Base-by-base conservation (phyloP, 768 basidiomycete genomes). In the Podaxis sp. region DNA sequence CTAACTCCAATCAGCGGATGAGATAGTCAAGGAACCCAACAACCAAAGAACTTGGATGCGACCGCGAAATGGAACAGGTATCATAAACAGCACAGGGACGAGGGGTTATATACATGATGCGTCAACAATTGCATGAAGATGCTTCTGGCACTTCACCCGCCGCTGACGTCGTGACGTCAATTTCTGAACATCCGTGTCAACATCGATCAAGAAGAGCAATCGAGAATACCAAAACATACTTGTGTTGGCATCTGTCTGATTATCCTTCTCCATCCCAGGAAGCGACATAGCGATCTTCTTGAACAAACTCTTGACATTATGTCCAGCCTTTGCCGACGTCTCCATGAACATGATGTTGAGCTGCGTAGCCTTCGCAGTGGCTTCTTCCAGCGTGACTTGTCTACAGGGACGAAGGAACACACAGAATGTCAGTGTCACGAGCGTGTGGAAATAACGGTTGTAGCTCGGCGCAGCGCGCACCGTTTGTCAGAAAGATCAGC, bases 241-340 rank as follows among this genome's bases (percentile, higher is more conserved):
- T 49, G 82, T 81, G 61, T 83, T 84, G n/a, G 80, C 70, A 65
- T 88, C 83, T 43, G 74, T 77, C 66, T 88, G 87, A 24, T 69
- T 80, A 38, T 89, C 92, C 73, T 91, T 94, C 70, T 96, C 94
- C 86, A 95, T 95, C 12, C 97, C 97, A 19, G 97, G 96, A 55
- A 99, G 77, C 2, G 95, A 95, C 89, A 98, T 88, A 1, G 97
- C 97, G 67, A 99, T 99, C 82, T 98, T 98, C 81, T 98, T 96
- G 83, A 99, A 99, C 67, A 99, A 75, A 67, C 93, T 93, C 80
- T 99, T 99, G 64, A 99, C 97, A 66, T 99, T 99, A 74, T 98
- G 97, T 2, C 97, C 97, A 6, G 97, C 97, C 74, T 99, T 99
- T 33, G 97, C 97, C 29, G 94, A 97, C 8, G 97, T 98, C 77